phyloP scores from a whole-genome alignment of 768 basidiomycete species.

The Phylloporus arenicola region DNA sequence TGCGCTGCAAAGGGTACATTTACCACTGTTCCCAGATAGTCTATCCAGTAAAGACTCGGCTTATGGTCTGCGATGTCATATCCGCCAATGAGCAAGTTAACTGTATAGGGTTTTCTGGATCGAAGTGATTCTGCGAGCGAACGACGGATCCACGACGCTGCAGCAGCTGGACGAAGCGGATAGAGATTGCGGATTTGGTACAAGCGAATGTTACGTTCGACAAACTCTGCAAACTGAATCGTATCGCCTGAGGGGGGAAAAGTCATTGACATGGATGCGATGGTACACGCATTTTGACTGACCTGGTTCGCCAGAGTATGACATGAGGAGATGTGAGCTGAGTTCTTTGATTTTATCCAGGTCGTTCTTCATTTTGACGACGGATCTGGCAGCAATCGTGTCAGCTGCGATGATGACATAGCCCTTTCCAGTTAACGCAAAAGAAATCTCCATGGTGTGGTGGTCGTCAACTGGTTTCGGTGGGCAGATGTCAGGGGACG shows the following conservation, averaged over 20 bases:
- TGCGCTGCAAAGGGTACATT: constrained; percentile 92
- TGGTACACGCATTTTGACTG: constrained; percentile 19
- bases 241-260: constrained; percentile 67
- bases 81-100: constrained; percentile 90
- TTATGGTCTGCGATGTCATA: constrained; percentile 72
- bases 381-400: constrained; percentile 81
- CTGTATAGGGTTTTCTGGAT: constrained; percentile 80
- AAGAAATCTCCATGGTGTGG: constrained; percentile 78
- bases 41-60: constrained; percentile 91
- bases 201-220: constrained; percentile 92
- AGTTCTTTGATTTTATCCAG: constrained; percentile 95
- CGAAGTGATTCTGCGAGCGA: constrained; percentile 85
- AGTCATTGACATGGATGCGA: background rate
- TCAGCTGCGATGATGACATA: constrained; percentile 92
- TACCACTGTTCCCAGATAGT: constrained; percentile 88
- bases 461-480: constrained; percentile 7
- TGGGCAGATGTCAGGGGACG: constrained; percentile 17
- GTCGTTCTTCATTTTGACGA: constrained; percentile 96
- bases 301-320: constrained; percentile 92
- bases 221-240: constrained; percentile 91
- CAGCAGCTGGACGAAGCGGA: constrained; percentile 83
- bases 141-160: constrained; percentile 93
- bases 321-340: constrained; percentile 89
- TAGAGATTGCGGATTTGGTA: constrained; percentile 94
- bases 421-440: constrained; percentile 87